Percentiles rank a stretch among this genome's conserved stretches.
Conservation (phyloP, 768 basidiomycete species). For the Scleroderma bovista region DNA sequence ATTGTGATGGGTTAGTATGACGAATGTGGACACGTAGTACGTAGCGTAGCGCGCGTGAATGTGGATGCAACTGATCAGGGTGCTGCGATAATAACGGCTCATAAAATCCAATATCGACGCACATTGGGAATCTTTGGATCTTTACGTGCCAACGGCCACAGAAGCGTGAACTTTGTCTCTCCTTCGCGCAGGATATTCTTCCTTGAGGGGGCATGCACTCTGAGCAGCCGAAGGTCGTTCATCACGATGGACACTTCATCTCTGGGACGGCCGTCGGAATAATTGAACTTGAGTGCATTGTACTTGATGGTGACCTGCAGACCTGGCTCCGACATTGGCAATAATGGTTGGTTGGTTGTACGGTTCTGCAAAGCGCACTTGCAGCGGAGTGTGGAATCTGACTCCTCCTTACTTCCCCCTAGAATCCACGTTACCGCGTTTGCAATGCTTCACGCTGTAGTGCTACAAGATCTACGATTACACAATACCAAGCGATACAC, state of each 20-base stretch:
- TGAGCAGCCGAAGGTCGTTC: constrained; percentile 24
- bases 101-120: constrained; percentile 1
- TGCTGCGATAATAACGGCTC: background rate
- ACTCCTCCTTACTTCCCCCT: too few relatives aligned
- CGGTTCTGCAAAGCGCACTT: too few relatives aligned
- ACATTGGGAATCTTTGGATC: constrained; percentile 3
- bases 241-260: constrained; percentile 16
- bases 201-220: constrained; percentile 24
- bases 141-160: constrained; percentile 15
- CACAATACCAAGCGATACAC: background rate
- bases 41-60: background rate
- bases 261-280: too few relatives aligned
- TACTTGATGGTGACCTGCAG: background rate
- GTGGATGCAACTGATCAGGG: background rate
- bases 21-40: too few relatives aligned
- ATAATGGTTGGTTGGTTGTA: too few relatives aligned
- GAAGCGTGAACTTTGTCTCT: constrained; percentile 21
- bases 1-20: background rate
- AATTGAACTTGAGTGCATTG: background rate
- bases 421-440: too few relatives aligned
- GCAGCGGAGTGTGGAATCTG: too few relatives aligned
- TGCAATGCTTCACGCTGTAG: too few relatives aligned
- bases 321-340: background rate
- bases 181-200: constrained; percentile 19
- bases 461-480: background rate